These are phyloP conservation scores for Spathaspora gorwiae DNA, from an alignment of 805 yeast genomes.

Conservation along the genomic window DNA sequence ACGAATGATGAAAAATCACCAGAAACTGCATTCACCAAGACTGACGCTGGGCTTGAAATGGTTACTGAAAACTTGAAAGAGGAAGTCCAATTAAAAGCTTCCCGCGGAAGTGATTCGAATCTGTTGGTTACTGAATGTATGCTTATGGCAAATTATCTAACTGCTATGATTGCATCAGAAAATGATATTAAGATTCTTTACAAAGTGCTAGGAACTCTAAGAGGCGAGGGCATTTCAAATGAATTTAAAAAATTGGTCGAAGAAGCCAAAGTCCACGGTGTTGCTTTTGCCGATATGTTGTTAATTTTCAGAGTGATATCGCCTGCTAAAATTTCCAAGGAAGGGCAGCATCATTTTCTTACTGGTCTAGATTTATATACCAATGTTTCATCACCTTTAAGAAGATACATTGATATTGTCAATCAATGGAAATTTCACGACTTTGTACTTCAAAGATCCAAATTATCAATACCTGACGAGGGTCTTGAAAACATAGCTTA, in stretches of 20 bases:
- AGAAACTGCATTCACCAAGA: not conserved
- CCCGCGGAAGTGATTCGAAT: slow-evolving; percentile 21
- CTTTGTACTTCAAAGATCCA: slow-evolving; percentile 7
- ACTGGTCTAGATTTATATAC: slow-evolving; percentile 61
- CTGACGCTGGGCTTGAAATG: slow-evolving; percentile 15
- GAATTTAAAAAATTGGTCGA: slow-evolving; percentile 19
- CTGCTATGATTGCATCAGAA: slow-evolving; percentile 43
- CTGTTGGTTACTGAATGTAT: slow-evolving; percentile 76
- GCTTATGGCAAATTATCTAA: slow-evolving; percentile 70
- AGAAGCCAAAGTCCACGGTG: slow-evolving; percentile 13
- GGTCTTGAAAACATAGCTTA: slow-evolving; percentile 2
- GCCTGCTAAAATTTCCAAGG: not conserved
- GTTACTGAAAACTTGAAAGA: slow-evolving; percentile 10
- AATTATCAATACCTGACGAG: not conserved
- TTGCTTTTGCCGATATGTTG: not conserved
- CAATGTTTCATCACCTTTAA: slow-evolving; percentile 83
- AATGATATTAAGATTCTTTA: slow-evolving; percentile 52
- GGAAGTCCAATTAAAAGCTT: slow-evolving; percentile 10
- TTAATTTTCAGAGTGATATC: not conserved
- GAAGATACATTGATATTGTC: slow-evolving; percentile 76
- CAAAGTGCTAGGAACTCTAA: slow-evolving; percentile 29
- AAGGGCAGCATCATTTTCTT: slow-evolving; percentile 3
- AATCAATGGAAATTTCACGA: slow-evolving; percentile 68
- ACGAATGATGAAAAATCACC: not conserved
- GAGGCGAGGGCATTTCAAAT: slow-evolving; percentile 16